A percentile compares a stretch with the other conserved stretches of the same genome.
These are phyloP conservation scores for Kwoniella botswanensis DNA, from an alignment of 768 basidiomycete genomes.

Conservation along the genomic window DNA sequence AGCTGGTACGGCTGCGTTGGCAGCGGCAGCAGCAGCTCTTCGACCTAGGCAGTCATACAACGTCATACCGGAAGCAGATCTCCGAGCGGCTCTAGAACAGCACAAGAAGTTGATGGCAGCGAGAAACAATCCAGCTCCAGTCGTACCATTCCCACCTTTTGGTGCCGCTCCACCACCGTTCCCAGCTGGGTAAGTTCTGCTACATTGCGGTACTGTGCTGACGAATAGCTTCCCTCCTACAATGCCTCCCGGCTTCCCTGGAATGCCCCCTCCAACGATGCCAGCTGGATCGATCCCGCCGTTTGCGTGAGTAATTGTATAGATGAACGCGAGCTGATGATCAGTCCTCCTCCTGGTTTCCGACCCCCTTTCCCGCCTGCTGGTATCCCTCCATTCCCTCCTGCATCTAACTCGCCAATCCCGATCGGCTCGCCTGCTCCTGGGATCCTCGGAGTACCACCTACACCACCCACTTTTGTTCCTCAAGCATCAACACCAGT, in stretches of 20 bases:
- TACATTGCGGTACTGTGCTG: slow-evolving; percentile 29
- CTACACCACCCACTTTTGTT: slow-evolving; percentile 10
- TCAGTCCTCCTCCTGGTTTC: slow-evolving; percentile 54
- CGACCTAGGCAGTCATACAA: slow-evolving; percentile 73
- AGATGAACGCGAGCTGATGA: neutral
- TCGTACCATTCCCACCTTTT: slow-evolving; percentile 47
- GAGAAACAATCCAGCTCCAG: slow-evolving; percentile 53
- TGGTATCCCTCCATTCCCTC: slow-evolving; percentile 43
- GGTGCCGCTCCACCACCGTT: slow-evolving; percentile 59
- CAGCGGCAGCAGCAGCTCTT: slow-evolving; percentile 63
- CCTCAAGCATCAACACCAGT: slow-evolving; percentile 8
- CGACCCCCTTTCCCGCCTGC: slow-evolving; percentile 46
- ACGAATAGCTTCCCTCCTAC: slow-evolving; percentile 65
- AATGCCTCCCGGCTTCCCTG: slow-evolving; percentile 59
- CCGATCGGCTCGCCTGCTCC: slow-evolving; percentile 14
- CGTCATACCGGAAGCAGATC: slow-evolving; percentile 78
- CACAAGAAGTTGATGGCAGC: slow-evolving; percentile 90
- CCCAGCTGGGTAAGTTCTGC: slow-evolving; percentile 58
- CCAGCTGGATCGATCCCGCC: slow-evolving; percentile 32
- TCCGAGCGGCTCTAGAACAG: slow-evolving; percentile 80
- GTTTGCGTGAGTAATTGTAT: slow-evolving; percentile 23
- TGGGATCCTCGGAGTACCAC: slow-evolving; percentile 3
- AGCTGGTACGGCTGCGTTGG: slow-evolving; percentile 67
- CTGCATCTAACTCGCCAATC: slow-evolving; percentile 31
- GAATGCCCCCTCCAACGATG: slow-evolving; percentile 31